phyloP scores from a whole-genome alignment of 2,329 filamentous ascomycete species.

The Zarea fungicola region DNA sequence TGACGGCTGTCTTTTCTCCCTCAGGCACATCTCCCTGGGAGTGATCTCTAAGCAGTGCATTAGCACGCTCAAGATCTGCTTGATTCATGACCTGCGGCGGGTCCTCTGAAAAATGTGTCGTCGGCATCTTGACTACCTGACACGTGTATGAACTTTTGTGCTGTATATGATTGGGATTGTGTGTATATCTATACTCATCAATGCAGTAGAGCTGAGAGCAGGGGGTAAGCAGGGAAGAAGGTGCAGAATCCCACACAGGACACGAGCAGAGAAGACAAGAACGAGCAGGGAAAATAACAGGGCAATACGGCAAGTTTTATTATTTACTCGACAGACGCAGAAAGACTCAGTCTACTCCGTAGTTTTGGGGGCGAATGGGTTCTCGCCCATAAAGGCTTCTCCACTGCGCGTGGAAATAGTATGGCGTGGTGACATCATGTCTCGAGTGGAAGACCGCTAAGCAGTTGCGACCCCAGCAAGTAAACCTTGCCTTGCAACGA shows the following conservation, averaged over 20 bases:
- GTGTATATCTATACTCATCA: not conserved
- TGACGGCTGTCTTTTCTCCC: slow-evolving; percentile 14
- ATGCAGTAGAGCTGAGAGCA: not conserved
- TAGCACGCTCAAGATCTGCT: slow-evolving; percentile 30
- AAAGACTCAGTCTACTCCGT: not conserved
- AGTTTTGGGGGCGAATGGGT: not conserved
- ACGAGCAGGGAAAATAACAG: not conserved
- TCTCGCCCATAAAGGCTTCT: not conserved
- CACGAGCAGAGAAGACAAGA: not conserved
- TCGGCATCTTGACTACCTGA: slow-evolving; percentile 8
- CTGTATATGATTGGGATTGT: no score
- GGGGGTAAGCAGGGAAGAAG: not conserved
- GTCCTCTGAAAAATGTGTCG: slow-evolving; percentile 31
- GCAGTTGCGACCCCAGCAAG: not conserved
- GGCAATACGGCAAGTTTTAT: not conserved
- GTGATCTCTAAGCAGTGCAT: slow-evolving; percentile 30
- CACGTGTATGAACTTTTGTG: not conserved
- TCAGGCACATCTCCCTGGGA: not conserved
- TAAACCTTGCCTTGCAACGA: not conserved
- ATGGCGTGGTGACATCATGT: slow-evolving; percentile 11
- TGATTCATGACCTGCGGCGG: slow-evolving; percentile 33
- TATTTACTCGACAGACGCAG: not conserved
- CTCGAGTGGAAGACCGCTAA: slow-evolving; percentile 8
- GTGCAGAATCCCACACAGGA: not conserved
- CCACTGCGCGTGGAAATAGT: not conserved